A percentile compares a stretch with the other conserved stretches of the same genome.
Evolutionary conservation across 2,329 filamentous ascomycete species (phyloP).

Genomic region (Cordyceps militaris): DNA sequence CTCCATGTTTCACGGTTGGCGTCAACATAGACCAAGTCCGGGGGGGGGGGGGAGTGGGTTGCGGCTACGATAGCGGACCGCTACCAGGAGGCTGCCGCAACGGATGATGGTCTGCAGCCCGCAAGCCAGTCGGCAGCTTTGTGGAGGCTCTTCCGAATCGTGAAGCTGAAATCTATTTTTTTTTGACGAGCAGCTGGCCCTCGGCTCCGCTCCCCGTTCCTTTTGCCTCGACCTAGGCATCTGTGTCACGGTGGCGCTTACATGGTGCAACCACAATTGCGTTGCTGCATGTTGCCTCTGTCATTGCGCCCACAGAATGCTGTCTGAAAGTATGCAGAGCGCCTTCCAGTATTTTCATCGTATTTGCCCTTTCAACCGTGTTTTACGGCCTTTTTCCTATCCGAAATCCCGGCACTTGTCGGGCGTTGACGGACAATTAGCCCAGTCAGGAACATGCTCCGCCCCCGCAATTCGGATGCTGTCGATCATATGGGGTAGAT

Average conservation of each 20-base stretch:
- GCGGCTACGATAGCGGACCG: not conserved
- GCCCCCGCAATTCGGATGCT: not conserved
- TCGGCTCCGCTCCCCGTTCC: no score
- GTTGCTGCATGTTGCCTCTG: not conserved
- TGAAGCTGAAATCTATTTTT: no score
- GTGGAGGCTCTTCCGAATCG: no score
- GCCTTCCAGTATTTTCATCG: not conserved
- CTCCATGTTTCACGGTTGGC: not conserved
- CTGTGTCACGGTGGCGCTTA: no score
- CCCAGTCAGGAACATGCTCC: slow-evolving; percentile 10
- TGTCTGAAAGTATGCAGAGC: not conserved
- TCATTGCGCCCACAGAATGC: no score
- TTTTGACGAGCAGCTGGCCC: no score
- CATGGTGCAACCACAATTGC: not conserved
- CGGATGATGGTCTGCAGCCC: no score
- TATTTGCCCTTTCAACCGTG: not conserved
- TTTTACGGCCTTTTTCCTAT: no score
- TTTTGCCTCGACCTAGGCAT: no score
- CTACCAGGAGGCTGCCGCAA: no score
- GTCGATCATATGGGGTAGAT: slow-evolving; percentile 6
- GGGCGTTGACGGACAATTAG: not conserved
- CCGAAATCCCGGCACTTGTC: not conserved
- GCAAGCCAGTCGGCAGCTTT: no score
- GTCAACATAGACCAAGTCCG: not conserved
- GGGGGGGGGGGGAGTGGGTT: not conserved